Evolutionary conservation across 345 rosid species (phyloP).

Genomic region (Gossypium sturtianum): DNA sequence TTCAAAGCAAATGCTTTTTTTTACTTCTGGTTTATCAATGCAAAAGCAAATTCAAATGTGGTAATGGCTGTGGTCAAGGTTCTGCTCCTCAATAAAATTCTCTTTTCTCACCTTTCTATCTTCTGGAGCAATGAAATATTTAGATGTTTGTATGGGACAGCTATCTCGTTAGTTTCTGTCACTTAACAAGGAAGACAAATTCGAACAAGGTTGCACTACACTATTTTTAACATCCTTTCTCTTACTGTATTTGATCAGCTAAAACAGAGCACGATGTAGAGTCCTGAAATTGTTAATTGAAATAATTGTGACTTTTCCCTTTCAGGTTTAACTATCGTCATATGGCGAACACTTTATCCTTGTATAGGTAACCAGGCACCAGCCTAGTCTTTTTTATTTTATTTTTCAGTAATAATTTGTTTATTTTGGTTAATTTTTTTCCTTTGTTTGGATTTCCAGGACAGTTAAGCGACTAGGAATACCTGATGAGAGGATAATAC

Average conservation of each 20-base stretch:
- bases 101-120: not conserved
- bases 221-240: not conserved
- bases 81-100: not conserved
- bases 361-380: conserved; percentile 62
- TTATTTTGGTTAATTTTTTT: conserved; percentile 1
- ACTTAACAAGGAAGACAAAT: not conserved
- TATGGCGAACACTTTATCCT: conserved; percentile 93
- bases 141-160: not conserved
- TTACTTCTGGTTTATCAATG: not conserved
- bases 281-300: conserved; percentile 8
- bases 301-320: conserved; percentile 13
- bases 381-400: not conserved
- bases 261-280: not conserved
- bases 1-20: not conserved
- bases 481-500: conserved; percentile 91
- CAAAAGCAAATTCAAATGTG: not conserved
- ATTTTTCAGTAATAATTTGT: not conserved
- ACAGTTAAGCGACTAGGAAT: conserved; percentile 94
- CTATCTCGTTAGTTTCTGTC: not conserved
- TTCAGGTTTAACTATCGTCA: conserved; percentile 96
- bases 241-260: not conserved
- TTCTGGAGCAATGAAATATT: not conserved
- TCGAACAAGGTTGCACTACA: not conserved
- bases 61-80: not conserved
- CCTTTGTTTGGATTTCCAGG: conserved; percentile 39